phyloP scores from a whole-genome alignment of 2,329 filamentous ascomycete genomes.

The Ustilaginoidea virens region DNA sequence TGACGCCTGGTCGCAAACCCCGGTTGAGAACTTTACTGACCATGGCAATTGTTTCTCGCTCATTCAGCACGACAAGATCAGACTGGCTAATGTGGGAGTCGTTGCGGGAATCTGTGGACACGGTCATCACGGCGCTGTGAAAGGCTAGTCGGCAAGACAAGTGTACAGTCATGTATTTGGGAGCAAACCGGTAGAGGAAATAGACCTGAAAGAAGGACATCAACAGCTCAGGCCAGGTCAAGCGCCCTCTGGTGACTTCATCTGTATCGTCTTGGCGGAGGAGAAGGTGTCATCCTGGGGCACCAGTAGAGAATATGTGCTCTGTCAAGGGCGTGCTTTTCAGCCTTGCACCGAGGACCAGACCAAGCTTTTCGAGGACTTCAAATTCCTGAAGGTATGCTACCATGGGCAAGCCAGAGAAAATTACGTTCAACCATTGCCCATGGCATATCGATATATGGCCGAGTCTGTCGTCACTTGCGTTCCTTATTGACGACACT shows the following conservation, averaged over 20 bases:
- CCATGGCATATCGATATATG: no score
- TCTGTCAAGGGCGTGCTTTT: slow-evolving; percentile 9
- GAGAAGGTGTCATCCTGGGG: neutral
- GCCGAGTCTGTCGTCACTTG: no score
- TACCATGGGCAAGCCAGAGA: slow-evolving; percentile 36
- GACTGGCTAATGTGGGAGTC: slow-evolving; percentile 97
- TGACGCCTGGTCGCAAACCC: no score
- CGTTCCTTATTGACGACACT: no score
- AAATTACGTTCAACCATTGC: slow-evolving; percentile 47
- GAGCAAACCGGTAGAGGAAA: no score
- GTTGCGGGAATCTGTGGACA: slow-evolving; percentile 52
- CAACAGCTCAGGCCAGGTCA: no score
- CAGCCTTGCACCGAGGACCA: slow-evolving; percentile 30
- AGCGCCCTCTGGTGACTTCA: no score
- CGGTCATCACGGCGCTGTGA: slow-evolving; percentile 42
- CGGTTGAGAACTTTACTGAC: no score
- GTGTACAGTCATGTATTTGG: no score
- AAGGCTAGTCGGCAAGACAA: no score
- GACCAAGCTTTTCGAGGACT: slow-evolving; percentile 31
- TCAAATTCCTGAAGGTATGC: slow-evolving; percentile 32
- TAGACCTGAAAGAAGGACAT: no score
- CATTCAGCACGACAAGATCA: slow-evolving; percentile 68
- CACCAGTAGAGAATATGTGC: neutral
- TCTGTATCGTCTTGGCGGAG: neutral
- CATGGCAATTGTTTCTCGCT: neutral